Base-by-base conservation (phyloP, 1,139 yeast genomes). In the Saccharomyces uvarum region DNA sequence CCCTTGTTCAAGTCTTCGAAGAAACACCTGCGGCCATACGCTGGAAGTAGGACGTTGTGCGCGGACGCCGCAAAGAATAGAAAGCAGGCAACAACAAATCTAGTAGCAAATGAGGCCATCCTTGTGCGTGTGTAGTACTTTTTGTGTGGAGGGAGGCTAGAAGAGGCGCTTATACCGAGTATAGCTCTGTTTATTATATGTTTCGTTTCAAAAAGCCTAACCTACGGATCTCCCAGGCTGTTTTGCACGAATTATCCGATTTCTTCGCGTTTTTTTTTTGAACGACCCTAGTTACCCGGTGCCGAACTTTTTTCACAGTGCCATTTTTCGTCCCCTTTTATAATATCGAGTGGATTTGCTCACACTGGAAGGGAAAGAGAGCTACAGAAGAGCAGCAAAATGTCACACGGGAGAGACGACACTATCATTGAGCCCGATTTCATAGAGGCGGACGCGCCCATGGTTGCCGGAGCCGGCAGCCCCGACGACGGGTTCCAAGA, bases 11-110 rank as follows among this genome's bases (percentile, higher is more conserved):
- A 79, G 56, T 79, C 79, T 70, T 93, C 99, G 67, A 79, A 88
- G 73, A 89, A 93, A 73, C 99, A 93, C 70, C 87, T 86, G 68
- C 85, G 86, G 33, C 96, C 95, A 66, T 85, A 78, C 27, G 97
- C 84, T n/a, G 91, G 88, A 56, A 90, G 76, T 59, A 88, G 77
- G 49, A 88, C 93, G 64, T 88, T 89, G 72, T 89, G 97, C 1
- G 95, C 95, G 7, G 61, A 53, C 14, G 64, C 73, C 32, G 67
- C 44, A 2, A 56, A 32, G 21, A 60, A 59, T 24, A 64, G 50
- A 29, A 55, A 53, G 33, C 55, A 42, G 21, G 61, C 42, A n/a
- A 59, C 33, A 3, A 58, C 32, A n/a, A 56, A 50, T 47, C 56
- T 58, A 14, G 54, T 14, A 16, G 51, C 41, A 44, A 55, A 41